phyloP scores from a whole-genome alignment of 2,329 filamentous ascomycete genomes.

The Pseudogymnoascus sp. region DNA sequence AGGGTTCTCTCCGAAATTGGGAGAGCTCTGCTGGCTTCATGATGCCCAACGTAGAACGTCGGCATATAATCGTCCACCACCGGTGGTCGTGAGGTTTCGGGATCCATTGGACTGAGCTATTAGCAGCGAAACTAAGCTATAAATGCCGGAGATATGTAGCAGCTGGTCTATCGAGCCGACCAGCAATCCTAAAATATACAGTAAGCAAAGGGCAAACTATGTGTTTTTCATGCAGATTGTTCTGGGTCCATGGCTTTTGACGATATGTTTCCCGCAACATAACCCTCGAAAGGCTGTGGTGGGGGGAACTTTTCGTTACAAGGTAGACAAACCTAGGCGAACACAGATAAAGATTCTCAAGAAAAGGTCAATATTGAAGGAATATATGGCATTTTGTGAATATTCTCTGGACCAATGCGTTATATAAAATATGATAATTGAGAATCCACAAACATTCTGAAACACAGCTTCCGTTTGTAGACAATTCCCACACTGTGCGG shows the following conservation, averaged over 20 bases:
- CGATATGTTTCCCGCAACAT: background rate
- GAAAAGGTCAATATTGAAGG: background rate
- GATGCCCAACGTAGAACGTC: slow-evolving; percentile 65
- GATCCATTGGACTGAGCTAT: slow-evolving; percentile 3
- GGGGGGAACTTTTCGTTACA: slow-evolving; percentile 7
- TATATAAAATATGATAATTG: slow-evolving; percentile 4
- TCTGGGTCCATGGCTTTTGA: background rate
- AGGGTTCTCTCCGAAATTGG: slow-evolving; percentile 59
- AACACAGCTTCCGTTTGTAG: background rate
- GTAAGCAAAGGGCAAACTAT: background rate
- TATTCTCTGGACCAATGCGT: background rate
- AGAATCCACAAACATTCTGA: background rate
- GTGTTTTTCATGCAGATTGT: background rate
- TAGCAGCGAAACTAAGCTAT: background rate
- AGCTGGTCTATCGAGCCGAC: background rate
- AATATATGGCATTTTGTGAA: slow-evolving; percentile 2
- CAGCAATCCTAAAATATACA: slow-evolving; percentile 5
- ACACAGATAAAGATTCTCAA: slow-evolving; percentile 4
- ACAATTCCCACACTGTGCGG: background rate
- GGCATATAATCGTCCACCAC: slow-evolving; percentile 31
- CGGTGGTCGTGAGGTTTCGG: slow-evolving; percentile 14
- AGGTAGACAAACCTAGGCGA: slow-evolving; percentile 9
- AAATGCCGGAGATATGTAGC: background rate
- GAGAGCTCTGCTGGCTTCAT: slow-evolving; percentile 54
- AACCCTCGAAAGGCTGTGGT: slow-evolving; percentile 5